Base-by-base conservation (phyloP, 331 rosid genomes). In the Stylosanthes scabra region DNA sequence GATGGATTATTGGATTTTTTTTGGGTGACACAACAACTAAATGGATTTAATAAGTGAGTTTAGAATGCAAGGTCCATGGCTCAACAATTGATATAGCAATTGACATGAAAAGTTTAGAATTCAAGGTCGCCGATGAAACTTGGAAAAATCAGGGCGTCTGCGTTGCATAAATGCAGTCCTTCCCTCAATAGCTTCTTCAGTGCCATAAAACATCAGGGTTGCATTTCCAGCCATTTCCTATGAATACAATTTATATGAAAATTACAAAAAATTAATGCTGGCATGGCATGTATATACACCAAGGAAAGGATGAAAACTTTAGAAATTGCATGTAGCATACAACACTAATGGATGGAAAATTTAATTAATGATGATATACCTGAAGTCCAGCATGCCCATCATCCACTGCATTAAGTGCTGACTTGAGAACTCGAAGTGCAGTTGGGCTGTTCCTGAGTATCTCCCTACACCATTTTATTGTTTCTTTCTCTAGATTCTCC, bases 331-430 rank as follows among this genome's bases (percentile, higher is more conserved):
- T 25, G 3, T n/a, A 66, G 55, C 47, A 69, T 46, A n/a, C 29
- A 52, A 65, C 40, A 29, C 42, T 28, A 28, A 58, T 13, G 29
- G 59, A 70, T 55, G 44, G 15, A 59, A 70, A 52, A 34, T 46
- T 41, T 49, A 34, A 52, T 41, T 49, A 29, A 59, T 63, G 0
- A 5, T 55, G 59, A 58, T n/a, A 73, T 78, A 89, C 97, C 95
- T 91, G 96, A 47, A 94, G 95, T 57, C 98, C 93, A 28, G 96
- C 91, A 72, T 94, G 97, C 15, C 99, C 97, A 37, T 94, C 97
- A 62, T 91, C 97, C 27, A 88, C 96, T 7, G 96, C 97, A 74
- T 89, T 91, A 74, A 94, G 90, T 81, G 97, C 89, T 13, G 92
- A 85, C 77, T 94, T 89, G 65, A 94, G 85, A 77, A 94, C 86